These are phyloP conservation scores for Rhytidhysteron rufulum DNA, from an alignment of 2,329 filamentous ascomycete species.

Conservation along the genomic window DNA sequence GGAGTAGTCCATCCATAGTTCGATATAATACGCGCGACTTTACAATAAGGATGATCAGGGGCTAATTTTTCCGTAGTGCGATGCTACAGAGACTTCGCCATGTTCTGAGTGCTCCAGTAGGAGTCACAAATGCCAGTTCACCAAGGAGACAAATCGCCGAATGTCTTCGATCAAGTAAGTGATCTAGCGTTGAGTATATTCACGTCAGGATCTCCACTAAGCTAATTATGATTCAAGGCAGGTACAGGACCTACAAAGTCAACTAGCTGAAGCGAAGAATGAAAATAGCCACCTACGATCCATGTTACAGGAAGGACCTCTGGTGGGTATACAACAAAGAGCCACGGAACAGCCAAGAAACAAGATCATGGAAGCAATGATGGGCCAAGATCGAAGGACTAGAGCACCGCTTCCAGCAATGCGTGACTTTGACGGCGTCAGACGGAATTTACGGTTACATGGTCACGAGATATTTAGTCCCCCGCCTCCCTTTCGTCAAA, in stretches of 20 bases:
- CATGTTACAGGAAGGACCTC: conserved; percentile 52
- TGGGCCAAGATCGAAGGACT: conserved; percentile 40
- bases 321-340: conserved; percentile 39
- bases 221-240: conserved; percentile 51
- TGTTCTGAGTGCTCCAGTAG: conserved; percentile 97
- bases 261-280: conserved; percentile 73
- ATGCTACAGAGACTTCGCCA: conserved; percentile 92
- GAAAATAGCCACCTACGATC: conserved; percentile 73
- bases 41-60: too few relatives aligned
- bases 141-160: conserved; percentile 94
- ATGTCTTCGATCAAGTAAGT: conserved; percentile 96
- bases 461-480: conserved; percentile 77
- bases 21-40: too few relatives aligned
- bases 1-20: too few relatives aligned
- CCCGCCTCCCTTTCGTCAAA: conserved; percentile 63
- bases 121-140: conserved; percentile 97
- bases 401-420: conserved; percentile 53
- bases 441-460: conserved; percentile 67
- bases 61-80: conserved; percentile 65
- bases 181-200: not conserved
- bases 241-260: conserved; percentile 93
- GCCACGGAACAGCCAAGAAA: conserved; percentile 21
- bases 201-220: too few relatives aligned
- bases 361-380: conserved; percentile 29
- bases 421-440: conserved; percentile 67